phyloP scores from a whole-genome alignment of 2,329 filamentous ascomycete species.

The Colletotrichum horii region DNA sequence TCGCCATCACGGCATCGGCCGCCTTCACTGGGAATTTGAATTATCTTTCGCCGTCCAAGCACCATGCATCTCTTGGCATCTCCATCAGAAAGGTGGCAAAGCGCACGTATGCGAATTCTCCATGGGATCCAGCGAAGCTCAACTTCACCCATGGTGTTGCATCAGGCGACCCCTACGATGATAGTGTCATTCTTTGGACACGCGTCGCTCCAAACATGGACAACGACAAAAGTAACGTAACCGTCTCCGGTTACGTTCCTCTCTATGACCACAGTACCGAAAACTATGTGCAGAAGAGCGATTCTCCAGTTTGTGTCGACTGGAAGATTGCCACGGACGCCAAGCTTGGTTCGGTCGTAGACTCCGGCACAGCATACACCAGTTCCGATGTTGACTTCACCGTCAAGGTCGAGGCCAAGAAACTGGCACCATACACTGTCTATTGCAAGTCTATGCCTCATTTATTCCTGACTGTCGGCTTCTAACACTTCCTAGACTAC shows the following conservation, averaged over 20 bases:
- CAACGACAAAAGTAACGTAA: constrained; percentile 50
- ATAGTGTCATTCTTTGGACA: constrained; percentile 63
- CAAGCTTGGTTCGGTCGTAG: constrained; percentile 46
- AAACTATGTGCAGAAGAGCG: constrained; percentile 45
- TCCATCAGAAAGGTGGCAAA: constrained; percentile 67
- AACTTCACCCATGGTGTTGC: constrained; percentile 70
- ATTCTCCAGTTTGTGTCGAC: constrained; percentile 68
- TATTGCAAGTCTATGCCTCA: constrained; percentile 49
- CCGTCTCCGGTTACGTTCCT: constrained; percentile 46
- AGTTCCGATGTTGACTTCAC: constrained; percentile 79
- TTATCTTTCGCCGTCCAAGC: constrained; percentile 69
- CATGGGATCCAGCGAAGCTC: constrained; percentile 49
- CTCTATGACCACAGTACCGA: constrained; percentile 55
- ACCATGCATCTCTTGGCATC: constrained; percentile 68
- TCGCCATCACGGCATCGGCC: neutral
- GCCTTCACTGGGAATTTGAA: constrained; percentile 59
- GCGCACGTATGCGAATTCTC: constrained; percentile 50
- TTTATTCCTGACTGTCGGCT: constrained; percentile 26
- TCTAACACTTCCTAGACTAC: constrained; percentile 42
- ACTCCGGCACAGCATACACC: constrained; percentile 68
- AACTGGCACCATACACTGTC: constrained; percentile 65
- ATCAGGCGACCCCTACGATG: constrained; percentile 55
- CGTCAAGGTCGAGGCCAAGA: constrained; percentile 72
- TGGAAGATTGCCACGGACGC: constrained; percentile 63
- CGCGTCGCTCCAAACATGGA: constrained; percentile 49